phyloP scores from a whole-genome alignment of 2,329 filamentous ascomycete genomes.

The Venturia oleaginea region DNA sequence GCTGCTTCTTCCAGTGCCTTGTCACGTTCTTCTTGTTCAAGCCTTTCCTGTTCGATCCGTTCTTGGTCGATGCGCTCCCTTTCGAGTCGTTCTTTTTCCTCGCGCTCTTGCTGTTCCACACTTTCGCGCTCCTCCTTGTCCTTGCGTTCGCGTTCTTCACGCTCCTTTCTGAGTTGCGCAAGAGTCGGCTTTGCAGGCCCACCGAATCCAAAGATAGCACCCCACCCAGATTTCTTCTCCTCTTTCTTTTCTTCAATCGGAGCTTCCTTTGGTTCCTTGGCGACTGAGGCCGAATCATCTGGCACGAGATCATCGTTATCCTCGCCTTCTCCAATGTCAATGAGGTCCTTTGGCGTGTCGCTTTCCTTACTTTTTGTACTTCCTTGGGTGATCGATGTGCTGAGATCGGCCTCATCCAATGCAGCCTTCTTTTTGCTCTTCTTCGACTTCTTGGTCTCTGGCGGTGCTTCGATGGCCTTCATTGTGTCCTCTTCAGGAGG shows the following conservation, averaged over 20 bases:
- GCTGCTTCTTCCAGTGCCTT: conserved; percentile 23
- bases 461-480: conserved; percentile 8
- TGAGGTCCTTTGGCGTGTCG: conserved; percentile 5
- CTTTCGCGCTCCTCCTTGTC: conserved; percentile 32
- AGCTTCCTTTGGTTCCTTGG: not conserved
- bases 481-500: conserved; percentile 10
- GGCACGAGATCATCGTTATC: conserved; percentile 11
- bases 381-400: conserved; percentile 10
- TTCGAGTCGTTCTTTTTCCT: conserved; percentile 19
- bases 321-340: not conserved
- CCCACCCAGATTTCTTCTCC: conserved; percentile 4
- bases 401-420: conserved; percentile 19
- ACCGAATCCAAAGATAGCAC: conserved; percentile 7
- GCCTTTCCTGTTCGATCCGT: conserved; percentile 22
- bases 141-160: conserved; percentile 34
- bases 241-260: conserved; percentile 1
- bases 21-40: conserved; percentile 20
- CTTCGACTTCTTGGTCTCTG: conserved; percentile 3
- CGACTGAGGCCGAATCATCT: conserved; percentile 12
- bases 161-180: conserved; percentile 17
- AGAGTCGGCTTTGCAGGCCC: not conserved
- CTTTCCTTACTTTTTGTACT: not conserved
- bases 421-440: conserved; percentile 28
- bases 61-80: conserved; percentile 25
- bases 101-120: conserved; percentile 23